Percentiles rank a stretch among this genome's conserved stretches.
Evolutionary conservation across 2,329 filamentous ascomycete species (phyloP).

Genomic region (Pseudogymnoascus sp.): DNA sequence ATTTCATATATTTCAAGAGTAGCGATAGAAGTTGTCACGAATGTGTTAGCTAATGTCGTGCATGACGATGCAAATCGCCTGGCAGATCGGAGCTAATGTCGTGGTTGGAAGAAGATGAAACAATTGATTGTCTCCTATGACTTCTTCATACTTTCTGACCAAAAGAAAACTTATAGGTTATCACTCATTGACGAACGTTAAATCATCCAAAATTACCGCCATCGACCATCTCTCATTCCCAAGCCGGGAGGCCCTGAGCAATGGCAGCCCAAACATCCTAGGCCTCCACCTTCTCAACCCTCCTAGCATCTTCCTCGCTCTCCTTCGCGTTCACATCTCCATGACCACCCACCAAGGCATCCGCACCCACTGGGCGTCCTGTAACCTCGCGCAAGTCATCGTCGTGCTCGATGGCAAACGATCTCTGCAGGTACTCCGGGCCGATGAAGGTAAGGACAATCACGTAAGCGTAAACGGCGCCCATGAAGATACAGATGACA

Average conservation of each 20-base stretch:
- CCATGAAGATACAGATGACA: conserved; percentile 90
- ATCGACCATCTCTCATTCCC: not conserved
- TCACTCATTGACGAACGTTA: not conserved
- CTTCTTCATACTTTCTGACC: not conserved
- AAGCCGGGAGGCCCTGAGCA: not conserved
- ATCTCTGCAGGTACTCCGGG: conserved; percentile 40
- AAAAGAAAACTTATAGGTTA: not conserved
- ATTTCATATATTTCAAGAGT: not conserved
- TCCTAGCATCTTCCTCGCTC: not conserved
- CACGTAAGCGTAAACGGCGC: conserved; percentile 64
- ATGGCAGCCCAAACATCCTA: not conserved
- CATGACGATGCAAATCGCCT: not conserved
- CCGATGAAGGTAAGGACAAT: conserved; percentile 56
- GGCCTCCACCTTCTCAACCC: not conserved
- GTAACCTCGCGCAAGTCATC: conserved; percentile 38
- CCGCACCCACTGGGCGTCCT: conserved; percentile 20
- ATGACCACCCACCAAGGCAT: not conserved
- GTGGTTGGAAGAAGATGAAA: not conserved
- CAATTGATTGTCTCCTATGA: not conserved
- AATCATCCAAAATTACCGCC: not conserved
- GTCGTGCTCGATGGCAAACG: conserved; percentile 42
- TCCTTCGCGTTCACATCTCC: not conserved
- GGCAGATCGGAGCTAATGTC: not conserved
- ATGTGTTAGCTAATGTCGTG: not conserved
- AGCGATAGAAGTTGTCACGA: not conserved